These are phyloP conservation scores for Cystofilobasidium bisporidii DNA, from an alignment of 768 basidiomycete species.

Conservation along the genomic window DNA sequence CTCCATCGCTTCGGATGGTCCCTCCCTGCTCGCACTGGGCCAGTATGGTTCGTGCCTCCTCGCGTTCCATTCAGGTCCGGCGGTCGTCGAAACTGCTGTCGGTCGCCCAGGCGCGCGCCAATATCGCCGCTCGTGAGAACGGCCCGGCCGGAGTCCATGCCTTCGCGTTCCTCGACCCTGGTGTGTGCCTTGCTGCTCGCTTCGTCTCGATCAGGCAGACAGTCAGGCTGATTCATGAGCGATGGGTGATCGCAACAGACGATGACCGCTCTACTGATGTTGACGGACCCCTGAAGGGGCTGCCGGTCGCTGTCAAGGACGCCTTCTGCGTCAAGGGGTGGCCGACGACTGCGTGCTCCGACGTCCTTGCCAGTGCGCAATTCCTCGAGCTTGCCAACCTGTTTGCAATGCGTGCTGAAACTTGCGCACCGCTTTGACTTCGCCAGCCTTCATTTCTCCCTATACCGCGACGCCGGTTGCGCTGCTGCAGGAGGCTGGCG, in stretches of 20 bases:
- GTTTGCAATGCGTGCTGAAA: no score
- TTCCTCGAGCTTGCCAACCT: no score
- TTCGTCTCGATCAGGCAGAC: not conserved
- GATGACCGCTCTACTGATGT: not conserved
- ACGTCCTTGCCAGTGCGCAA: constrained; percentile 57
- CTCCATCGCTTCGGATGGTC: not conserved
- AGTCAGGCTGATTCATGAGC: not conserved
- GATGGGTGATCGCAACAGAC: not conserved
- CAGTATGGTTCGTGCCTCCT: not conserved
- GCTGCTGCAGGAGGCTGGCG: constrained; percentile 55
- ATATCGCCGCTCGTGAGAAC: constrained; percentile 11
- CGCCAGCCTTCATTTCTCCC: constrained; percentile 67
- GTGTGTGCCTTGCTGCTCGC: not conserved
- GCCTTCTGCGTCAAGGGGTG: constrained; percentile 64
- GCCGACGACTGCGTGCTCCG: constrained; percentile 68
- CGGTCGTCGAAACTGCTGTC: constrained; percentile 2
- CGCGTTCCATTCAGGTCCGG: not conserved
- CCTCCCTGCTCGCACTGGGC: not conserved
- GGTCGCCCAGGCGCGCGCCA: constrained; percentile 15
- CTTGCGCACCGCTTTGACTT: no score
- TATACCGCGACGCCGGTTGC: constrained; percentile 78
- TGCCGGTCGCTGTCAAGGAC: constrained; percentile 64
- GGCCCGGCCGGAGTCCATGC: constrained; percentile 22
- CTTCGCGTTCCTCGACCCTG: constrained; percentile 6
- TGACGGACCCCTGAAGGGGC: not conserved